A percentile compares a stretch with the other conserved stretches of the same genome.
Evolutionary conservation across 2,329 filamentous ascomycete species (phyloP).

Genomic region (Tolypocladium paradoxum): DNA sequence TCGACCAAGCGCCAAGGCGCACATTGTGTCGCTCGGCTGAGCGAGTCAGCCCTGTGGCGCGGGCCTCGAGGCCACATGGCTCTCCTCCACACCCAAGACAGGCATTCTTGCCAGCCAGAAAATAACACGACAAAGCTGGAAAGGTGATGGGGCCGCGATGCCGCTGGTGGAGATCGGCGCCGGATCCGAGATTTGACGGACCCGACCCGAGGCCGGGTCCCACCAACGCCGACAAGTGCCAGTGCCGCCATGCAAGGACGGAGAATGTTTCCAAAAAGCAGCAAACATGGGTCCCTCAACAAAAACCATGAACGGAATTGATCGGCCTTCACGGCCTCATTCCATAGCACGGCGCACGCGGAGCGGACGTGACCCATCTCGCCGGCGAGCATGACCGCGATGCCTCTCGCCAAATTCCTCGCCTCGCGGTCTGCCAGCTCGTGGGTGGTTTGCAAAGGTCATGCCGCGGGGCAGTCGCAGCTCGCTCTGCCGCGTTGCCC

Average conservation of each 20-base stretch:
- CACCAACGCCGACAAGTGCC: not conserved
- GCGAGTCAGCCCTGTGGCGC: not conserved
- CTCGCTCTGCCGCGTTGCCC: slow-evolving; percentile 10
- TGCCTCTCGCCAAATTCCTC: not conserved
- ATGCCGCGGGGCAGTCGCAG: not conserved
- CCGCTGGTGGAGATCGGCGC: not conserved
- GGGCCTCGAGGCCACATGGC: not conserved
- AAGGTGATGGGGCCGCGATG: not conserved
- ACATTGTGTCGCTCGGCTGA: not conserved
- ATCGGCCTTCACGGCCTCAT: not conserved
- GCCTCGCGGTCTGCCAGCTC: not conserved
- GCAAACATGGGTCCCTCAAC: not conserved
- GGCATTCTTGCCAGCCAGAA: not conserved
- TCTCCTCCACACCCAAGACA: not conserved
- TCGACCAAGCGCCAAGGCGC: not conserved
- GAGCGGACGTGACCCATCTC: slow-evolving; percentile 9
- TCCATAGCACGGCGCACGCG: not conserved
- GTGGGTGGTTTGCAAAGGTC: not conserved
- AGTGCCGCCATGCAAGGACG: not conserved
- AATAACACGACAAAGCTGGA: not conserved
- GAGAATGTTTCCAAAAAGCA: not conserved
- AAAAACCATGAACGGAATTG: not conserved
- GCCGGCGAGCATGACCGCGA: not conserved
- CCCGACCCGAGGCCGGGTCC: not conserved
- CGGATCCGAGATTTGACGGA: not conserved